Conservation (phyloP, 495 filamentous ascomycete genomes). For the Penicillium mononematosum region DNA sequence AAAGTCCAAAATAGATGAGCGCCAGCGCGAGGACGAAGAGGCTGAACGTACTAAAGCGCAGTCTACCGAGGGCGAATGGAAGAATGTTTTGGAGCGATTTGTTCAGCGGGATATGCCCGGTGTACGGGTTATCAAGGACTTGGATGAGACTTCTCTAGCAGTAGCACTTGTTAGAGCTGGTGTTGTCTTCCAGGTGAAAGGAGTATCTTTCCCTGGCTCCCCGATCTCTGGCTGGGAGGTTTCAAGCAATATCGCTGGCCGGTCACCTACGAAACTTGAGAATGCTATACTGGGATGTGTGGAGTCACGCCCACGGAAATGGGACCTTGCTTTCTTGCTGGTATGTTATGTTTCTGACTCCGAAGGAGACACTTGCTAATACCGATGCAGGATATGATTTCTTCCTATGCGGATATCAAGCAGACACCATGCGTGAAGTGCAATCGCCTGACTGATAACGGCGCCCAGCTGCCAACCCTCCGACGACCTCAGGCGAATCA, state of each 20-base stretch:
- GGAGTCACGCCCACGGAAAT: constrained; percentile 38
- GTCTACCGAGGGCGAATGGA: constrained; percentile 36
- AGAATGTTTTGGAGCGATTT: constrained; percentile 33
- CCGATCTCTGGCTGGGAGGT: constrained; percentile 38
- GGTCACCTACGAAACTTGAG: constrained; percentile 35
- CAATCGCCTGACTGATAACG: constrained; percentile 36
- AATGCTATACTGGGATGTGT: constrained; percentile 34
- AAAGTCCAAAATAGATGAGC: constrained; percentile 27
- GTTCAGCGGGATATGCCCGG: constrained; percentile 27
- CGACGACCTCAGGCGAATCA: constrained; percentile 23
- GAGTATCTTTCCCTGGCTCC: constrained; percentile 17
- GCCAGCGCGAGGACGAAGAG: constrained; percentile 28
- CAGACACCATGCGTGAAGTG: constrained; percentile 42
- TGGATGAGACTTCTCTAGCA: constrained; percentile 26
- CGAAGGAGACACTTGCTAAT: constrained; percentile 10
- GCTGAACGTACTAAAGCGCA: constrained; percentile 30
- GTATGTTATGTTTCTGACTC: constrained; percentile 24
- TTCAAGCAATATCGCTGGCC: constrained; percentile 22
- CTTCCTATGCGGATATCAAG: constrained; percentile 43
- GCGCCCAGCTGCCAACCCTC: constrained; percentile 39
- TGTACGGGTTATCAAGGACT: constrained; percentile 29
- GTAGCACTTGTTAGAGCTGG: constrained; percentile 38
- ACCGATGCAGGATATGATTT: constrained; percentile 37
- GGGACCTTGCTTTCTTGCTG: constrained; percentile 45
- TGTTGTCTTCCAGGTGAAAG: constrained; percentile 34